phyloP scores from a whole-genome alignment of 1,139 yeast genomes.

The Saccharomyces hybrid region DNA sequence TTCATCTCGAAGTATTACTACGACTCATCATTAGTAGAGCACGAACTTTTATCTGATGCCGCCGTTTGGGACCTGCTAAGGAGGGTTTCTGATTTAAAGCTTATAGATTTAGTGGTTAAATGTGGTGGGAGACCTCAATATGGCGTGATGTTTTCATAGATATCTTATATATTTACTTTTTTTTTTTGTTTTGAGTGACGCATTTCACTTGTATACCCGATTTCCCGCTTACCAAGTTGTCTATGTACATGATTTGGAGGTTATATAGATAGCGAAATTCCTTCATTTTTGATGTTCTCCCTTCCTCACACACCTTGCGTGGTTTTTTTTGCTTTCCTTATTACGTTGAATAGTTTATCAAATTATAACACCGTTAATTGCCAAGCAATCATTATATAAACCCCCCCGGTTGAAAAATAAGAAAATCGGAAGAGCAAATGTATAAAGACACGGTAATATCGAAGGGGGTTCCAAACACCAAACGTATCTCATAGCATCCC shows the following conservation, averaged over 20 bases:
- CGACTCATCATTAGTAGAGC: slow-evolving; percentile 4
- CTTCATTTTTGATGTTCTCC: background rate
- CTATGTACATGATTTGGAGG: background rate
- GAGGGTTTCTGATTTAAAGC: slow-evolving; percentile 11
- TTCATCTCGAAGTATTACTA: slow-evolving; percentile 3
- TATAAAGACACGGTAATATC: no score
- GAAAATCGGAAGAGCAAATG: background rate
- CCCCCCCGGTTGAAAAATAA: background rate
- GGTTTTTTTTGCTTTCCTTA: background rate
- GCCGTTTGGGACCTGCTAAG: slow-evolving; percentile 18
- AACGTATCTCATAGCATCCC: background rate
- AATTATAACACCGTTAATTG: background rate
- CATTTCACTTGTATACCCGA: no score
- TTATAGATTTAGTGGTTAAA: slow-evolving; percentile 14
- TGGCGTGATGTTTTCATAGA: slow-evolving; percentile 2
- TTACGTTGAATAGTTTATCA: background rate
- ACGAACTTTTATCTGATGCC: slow-evolving; percentile 16
- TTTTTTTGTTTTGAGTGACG: background rate
- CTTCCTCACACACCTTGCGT: background rate
- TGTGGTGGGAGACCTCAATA: slow-evolving; percentile 22
- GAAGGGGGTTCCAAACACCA: background rate
- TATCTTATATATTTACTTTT: no score
- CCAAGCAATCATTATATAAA: background rate
- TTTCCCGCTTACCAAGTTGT: background rate
- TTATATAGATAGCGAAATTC: background rate